Base-by-base conservation (phyloP, 2,329 filamentous ascomycete genomes). In the Cadophora gregata region DNA sequence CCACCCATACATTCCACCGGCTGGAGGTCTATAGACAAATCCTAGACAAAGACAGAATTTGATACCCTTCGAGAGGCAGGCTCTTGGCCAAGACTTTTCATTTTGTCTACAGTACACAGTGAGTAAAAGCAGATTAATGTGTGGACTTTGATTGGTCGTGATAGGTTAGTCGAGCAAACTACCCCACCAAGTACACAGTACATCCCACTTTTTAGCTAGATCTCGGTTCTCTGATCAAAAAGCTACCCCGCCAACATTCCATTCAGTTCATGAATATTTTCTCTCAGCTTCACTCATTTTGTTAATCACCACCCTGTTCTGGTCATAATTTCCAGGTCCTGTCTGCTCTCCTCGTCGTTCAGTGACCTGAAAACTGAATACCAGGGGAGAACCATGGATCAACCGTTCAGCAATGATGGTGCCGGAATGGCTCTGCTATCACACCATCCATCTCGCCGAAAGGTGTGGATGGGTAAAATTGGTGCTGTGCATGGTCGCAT, bases 1-100 rank as follows among this genome's bases (percentile, higher is more conserved):
- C 70, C 86, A 86, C 71, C 92, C 91, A 0, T 95, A 90, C 75
- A 84, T 91, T 59, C 90, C 92, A 45, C 91, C 92, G 58, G 71
- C 74, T 60, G 75, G 76, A 24, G 76, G 75, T 25, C 66, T 77
- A 66, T 78, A 77, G 64, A 63, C 5, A 47, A 24, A 48, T 25
- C 29, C 31, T 24, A 36, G 53, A 33, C 10, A 56, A n/a, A n/a
- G 53, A 36, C 53, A 36, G 45, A 61, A 50, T 51, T n/a, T 31
- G 45, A 61, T 61, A 61, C 59, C 59, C 59, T 61, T 56, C n/a
- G 29, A 56, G 53, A 31, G 53, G 31, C 53, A 56, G 19, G 31
- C 53, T 56, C n/a, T n/a, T 56, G 53, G 19, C 29, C 50, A 53
- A 53, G 25, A 53, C 50, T 53, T 53, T 50, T 36, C n/a, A 9